Conservation (phyloP, 345 rosid genomes). For the Syzygium grande region DNA sequence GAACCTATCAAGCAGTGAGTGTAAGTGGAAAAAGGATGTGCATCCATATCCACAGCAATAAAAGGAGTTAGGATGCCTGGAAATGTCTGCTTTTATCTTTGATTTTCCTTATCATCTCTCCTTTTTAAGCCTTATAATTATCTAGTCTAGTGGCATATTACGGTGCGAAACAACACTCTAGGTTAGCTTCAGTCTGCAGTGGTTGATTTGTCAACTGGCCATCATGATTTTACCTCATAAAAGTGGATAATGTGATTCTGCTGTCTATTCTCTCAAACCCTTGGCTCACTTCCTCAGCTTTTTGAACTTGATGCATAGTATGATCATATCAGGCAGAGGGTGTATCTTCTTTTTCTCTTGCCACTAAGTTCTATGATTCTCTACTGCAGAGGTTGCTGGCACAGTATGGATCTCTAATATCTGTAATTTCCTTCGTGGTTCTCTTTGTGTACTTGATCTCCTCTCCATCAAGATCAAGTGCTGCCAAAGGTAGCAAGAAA, state of each 20-base stretch:
- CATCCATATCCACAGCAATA: neutral
- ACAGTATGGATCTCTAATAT: constrained; percentile 67
- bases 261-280: neutral
- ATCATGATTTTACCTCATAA: neutral
- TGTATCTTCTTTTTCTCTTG: neutral
- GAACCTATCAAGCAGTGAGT: neutral
- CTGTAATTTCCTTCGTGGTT: constrained; percentile 57
- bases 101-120: neutral
- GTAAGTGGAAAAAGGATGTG: neutral
- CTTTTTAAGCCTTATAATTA: neutral
- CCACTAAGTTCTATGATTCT: neutral
- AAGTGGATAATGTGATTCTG: neutral
- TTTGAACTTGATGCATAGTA: neutral
- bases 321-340: neutral
- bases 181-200: neutral
- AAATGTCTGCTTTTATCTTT: neutral
- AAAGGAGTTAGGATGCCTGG: neutral
- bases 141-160: neutral
- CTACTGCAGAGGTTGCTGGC: constrained; percentile 59
- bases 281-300: neutral
- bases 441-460: constrained; percentile 56
- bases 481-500: constrained; percentile 67
- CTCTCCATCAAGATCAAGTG: constrained; percentile 58
- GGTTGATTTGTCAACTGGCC: neutral
- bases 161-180: neutral